phyloP scores from a whole-genome alignment of 1,284 basidiomycete species.

The Cutaneotrichosporon sp. region DNA sequence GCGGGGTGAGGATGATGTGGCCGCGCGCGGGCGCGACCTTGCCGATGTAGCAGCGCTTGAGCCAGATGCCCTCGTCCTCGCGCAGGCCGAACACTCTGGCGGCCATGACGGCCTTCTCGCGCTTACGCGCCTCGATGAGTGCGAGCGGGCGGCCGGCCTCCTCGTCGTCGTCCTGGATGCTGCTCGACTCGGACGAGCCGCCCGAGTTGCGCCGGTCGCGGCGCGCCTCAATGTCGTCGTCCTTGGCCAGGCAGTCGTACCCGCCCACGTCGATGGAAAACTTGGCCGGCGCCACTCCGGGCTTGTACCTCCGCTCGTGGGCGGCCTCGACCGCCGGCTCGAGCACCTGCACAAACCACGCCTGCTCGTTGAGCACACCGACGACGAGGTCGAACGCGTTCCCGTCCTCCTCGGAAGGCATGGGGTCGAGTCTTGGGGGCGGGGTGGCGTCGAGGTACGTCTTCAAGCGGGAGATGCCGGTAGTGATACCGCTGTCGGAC shows the following conservation, averaged over 20 bases:
- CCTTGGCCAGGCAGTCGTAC: conserved; percentile 40
- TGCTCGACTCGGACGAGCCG: not conserved
- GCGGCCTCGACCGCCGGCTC: conserved; percentile 31
- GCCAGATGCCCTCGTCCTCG: conserved; percentile 51
- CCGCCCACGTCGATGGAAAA: conserved; percentile 44
- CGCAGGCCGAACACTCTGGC: conserved; percentile 49
- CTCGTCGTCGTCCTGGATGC: conserved; percentile 19
- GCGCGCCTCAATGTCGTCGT: conserved; percentile 37
- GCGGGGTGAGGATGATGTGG: conserved; percentile 49
- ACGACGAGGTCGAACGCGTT: conserved; percentile 41
- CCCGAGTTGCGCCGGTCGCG: not conserved
- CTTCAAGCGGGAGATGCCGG: not conserved
- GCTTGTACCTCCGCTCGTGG: conserved; percentile 31
- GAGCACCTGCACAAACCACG: conserved; percentile 39
- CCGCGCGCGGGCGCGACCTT: conserved; percentile 45
- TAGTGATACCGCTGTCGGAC: too few relatives aligned
- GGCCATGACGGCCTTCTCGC: conserved; percentile 39
- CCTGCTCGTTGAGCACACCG: conserved; percentile 48
- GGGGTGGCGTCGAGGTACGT: not conserved
- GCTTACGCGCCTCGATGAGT: conserved; percentile 33
- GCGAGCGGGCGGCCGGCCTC: conserved; percentile 9
- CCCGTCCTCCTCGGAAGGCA: not conserved
- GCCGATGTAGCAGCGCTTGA: conserved; percentile 52
- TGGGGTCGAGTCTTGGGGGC: not conserved
- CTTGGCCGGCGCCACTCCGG: conserved; percentile 26